phyloP scores from a whole-genome alignment of 2,329 filamentous ascomycete genomes.

The Fusarium sp. region DNA sequence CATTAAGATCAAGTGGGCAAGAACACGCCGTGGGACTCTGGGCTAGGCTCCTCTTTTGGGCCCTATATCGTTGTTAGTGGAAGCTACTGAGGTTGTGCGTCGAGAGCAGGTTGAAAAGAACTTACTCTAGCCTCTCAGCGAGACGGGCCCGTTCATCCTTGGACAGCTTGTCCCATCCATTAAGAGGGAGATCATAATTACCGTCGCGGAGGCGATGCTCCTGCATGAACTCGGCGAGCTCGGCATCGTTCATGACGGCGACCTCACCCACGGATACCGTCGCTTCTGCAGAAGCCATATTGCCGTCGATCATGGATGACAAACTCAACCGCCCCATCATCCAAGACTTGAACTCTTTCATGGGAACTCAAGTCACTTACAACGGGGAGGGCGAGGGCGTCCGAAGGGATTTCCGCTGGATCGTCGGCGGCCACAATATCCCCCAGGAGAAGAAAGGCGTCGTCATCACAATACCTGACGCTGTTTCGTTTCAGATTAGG shows the following conservation, averaged over 20 bases:
- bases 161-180: conserved; percentile 29
- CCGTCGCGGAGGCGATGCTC: conserved; percentile 27
- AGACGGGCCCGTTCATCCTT: conserved; percentile 18
- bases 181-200: conserved; percentile 19
- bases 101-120: no score
- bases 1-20: conserved; percentile 34
- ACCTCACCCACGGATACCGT: conserved; percentile 12
- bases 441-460: no score
- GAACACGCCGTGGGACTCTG: conserved; percentile 3
- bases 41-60: neutral
- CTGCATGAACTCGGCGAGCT: conserved; percentile 32
- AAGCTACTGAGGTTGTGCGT: neutral
- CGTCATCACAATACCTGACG: no score
- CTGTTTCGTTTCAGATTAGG: no score
- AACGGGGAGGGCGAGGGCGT: conserved; percentile 17
- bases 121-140: conserved; percentile 31
- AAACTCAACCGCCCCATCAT: conserved; percentile 12
- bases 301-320: neutral
- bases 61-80: neutral
- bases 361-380: conserved; percentile 43
- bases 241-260: conserved; percentile 22
- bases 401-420: conserved; percentile 39
- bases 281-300: conserved; percentile 14
- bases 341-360: conserved; percentile 33
- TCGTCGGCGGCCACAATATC: conserved; percentile 31